These are phyloP conservation scores for Zea mays DNA, from an alignment of 176 grass and related monocot species.

Conservation along the genomic window Zm-B73-REFERENCE-NAM-5.0 NC_050098.1:189740001-189740500, in stretches of 20 bases:
- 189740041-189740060: too few species aligned
- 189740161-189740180: too few species aligned
- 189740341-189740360: not conserved
- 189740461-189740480: not conserved
- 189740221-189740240: too few species aligned
- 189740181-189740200: too few species aligned
- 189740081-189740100: too few species aligned
- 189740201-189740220: too few species aligned
- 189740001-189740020: too few species aligned
- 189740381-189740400: not conserved
- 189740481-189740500: not conserved
- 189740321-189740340: slow-evolving; percentile 2
- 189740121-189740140: too few species aligned
- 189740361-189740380: slow-evolving; percentile 1
- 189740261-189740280: not conserved
- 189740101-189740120: too few species aligned
- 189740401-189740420: slow-evolving; percentile 27
- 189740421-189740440: slow-evolving; percentile 5
- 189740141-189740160: too few species aligned
- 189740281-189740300: not conserved
- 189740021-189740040: too few species aligned
- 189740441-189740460: slow-evolving; percentile 26
- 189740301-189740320: slow-evolving; percentile 8
- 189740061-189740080: too few species aligned
- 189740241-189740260: slow-evolving; percentile 24